Percentiles rank a stretch among this genome's conserved stretches.
Evolutionary conservation across 1,284 basidiomycete genomes (phyloP).

Genomic region (Boletus hoseneyae): DNA sequence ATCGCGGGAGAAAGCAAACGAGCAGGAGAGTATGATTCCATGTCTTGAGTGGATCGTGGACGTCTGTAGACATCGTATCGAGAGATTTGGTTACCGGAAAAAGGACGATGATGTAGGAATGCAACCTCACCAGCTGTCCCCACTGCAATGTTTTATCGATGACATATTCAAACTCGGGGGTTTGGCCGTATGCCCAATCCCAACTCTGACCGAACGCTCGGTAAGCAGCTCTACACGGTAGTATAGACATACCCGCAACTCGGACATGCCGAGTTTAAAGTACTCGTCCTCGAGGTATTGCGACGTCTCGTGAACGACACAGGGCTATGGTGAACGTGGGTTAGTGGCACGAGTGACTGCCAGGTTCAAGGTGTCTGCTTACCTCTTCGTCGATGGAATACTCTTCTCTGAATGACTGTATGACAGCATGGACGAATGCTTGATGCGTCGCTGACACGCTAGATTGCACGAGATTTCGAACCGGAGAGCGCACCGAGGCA

Average conservation of each 20-base stretch:
- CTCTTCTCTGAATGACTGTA: constrained; percentile 63
- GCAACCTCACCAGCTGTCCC: constrained; percentile 54
- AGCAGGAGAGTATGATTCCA: constrained; percentile 55
- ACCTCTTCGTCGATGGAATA: constrained; percentile 56
- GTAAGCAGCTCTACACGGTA: not conserved
- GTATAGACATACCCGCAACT: constrained; percentile 56
- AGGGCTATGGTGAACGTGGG: constrained; percentile 22
- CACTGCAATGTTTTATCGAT: constrained; percentile 50
- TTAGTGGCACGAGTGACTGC: not conserved
- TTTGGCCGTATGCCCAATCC: constrained; percentile 94
- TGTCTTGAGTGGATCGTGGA: constrained; percentile 51
- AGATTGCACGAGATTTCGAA: constrained; percentile 76
- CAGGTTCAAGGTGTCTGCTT: constrained; percentile 4
- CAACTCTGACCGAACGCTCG: constrained; percentile 57
- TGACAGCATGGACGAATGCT: constrained; percentile 70
- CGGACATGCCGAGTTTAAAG: constrained; percentile 65
- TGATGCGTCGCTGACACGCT: constrained; percentile 59
- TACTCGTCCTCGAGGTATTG: constrained; percentile 47
- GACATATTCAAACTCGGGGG: constrained; percentile 84
- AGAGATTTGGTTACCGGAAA: too few species aligned
- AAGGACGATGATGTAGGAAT: not conserved
- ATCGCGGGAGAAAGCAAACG: constrained; percentile 32
- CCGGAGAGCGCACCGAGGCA: constrained; percentile 88
- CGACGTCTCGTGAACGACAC: constrained; percentile 43
- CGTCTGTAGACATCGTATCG: constrained; percentile 15